Evolutionary conservation across 2,329 filamentous ascomycete genomes (phyloP), one percentile per base, ranked within the genome.

Genomic region (Diaporthe ampelina): DNA sequence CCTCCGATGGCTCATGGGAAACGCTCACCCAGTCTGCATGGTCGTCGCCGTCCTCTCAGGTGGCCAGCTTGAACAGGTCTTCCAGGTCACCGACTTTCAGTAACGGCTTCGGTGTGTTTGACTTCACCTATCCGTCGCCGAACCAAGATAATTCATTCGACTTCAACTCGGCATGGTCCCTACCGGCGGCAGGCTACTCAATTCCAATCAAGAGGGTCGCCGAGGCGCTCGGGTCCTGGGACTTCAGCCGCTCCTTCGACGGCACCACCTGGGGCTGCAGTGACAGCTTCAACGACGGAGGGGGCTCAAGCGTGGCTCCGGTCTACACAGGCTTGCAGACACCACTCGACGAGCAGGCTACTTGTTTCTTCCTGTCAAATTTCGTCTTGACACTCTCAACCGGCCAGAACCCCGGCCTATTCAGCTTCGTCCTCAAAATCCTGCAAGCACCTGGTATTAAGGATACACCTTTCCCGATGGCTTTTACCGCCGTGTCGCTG

Each of bases 351-450:
- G 75, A 79, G 43, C 78, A 79, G 61, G 78, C 78, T 1, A 77
- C 77, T 1, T 79, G 78, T 35, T 79, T 76, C 56, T 79, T 79
- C 21, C 70, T 79, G 17, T 77, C 78, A 11, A 78, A 79, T 32
- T 79, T 78, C 29, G 78, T 79, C 21, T 58, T 79, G 9, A 76
- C 74, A 4, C 76, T 77, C 29, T 77, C 78, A 4, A 58, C 71
- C 0, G 78, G 74, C 3, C 73, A 77, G 32, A 77, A 76, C 4
- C 73, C 74, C 4, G 76, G 77, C 4, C 71, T 79, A 10, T 75
- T 78, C 35, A 78, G 73, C 1, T 79, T 79, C n/a, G 61, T 79
- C 11, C 59, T 79, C 13, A 77, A 76, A 1, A 63, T 79, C 8
- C 70, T 79, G 19, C 75, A 76, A 15, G 71, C 73, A 48, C 76